A percentile compares a stretch with the other conserved stretches of the same genome.
These are phyloP conservation scores for Trichoderma parareesei DNA, from an alignment of 495 filamentous ascomycete genomes.

Conservation along the genomic window DNA sequence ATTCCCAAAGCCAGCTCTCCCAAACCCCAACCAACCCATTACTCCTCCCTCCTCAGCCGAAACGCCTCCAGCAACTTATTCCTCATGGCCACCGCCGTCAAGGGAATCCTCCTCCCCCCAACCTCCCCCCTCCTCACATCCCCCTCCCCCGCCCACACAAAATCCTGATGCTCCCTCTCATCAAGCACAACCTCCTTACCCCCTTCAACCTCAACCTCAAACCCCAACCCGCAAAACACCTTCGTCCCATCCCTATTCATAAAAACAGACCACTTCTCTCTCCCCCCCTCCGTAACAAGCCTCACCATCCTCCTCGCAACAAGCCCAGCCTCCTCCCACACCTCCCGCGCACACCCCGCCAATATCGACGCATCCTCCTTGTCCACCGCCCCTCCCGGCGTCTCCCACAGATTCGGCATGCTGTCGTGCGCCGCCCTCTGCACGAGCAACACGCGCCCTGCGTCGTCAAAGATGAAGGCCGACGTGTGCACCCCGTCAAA, in stretches of 20 bases:
- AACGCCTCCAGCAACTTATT: constrained; percentile 25
- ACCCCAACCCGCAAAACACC: constrained; percentile 28
- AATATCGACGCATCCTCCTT: constrained; percentile 39
- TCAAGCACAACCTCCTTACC: constrained; percentile 27
- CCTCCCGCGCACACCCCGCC: constrained; percentile 40
- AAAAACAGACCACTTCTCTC: constrained; percentile 23
- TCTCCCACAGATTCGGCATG: constrained; percentile 44
- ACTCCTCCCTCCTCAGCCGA: constrained; percentile 17
- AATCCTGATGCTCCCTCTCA: constrained; percentile 35
- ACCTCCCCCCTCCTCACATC: constrained; percentile 25
- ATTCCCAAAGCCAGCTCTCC: neutral
- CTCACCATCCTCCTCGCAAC: constrained; percentile 26
- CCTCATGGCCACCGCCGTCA: constrained; percentile 25
- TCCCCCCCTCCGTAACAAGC: constrained; percentile 24
- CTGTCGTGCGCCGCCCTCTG: constrained; percentile 44
- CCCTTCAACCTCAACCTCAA: constrained; percentile 30
- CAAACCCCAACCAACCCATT: neutral
- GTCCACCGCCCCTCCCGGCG: constrained; percentile 49
- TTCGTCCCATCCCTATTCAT: constrained; percentile 25
- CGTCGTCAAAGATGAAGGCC: constrained; percentile 30
- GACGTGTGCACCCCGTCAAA: constrained; percentile 20
- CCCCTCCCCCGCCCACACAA: constrained; percentile 36
- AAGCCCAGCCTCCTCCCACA: constrained; percentile 50
- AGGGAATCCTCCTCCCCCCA: constrained; percentile 22
- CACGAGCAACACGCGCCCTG: constrained; percentile 35